These are phyloP conservation scores for Carex myosuroides DNA, from an alignment of 176 grass and related monocot genomes.

Conservation along the genomic window DNA sequence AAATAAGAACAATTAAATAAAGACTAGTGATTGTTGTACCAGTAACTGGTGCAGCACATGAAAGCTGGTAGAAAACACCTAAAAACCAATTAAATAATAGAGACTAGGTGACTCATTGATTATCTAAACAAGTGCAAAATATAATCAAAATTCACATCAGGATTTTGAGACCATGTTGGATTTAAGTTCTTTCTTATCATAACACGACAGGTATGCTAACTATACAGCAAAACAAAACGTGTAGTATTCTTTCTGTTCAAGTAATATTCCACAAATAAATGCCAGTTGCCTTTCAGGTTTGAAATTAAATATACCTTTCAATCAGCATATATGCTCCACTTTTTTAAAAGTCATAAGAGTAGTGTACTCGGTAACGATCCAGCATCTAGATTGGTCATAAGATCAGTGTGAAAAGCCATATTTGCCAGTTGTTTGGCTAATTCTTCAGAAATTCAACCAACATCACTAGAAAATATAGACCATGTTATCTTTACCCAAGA, in stretches of 20 bases:
- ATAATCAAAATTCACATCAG: neutral
- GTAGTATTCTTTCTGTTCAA: neutral
- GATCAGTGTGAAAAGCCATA: neutral
- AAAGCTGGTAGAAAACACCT: neutral
- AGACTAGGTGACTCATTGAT: neutral
- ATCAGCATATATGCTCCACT: neutral
- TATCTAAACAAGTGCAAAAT: neutral
- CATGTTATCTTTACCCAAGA: neutral
- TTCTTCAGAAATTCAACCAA: neutral
- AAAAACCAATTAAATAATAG: neutral
- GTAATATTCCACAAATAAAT: conserved; percentile 6
- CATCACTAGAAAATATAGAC: neutral
- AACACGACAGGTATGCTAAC: neutral
- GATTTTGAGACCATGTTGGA: neutral
- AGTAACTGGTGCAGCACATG: neutral
- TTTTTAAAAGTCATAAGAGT: neutral
- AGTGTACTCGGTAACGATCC: neutral
- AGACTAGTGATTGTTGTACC: neutral
- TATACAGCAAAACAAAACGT: neutral
- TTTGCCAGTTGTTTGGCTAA: neutral
- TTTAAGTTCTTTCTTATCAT: too few relatives aligned
- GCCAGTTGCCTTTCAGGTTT: neutral
- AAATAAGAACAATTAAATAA: neutral
- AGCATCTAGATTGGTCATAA: neutral
- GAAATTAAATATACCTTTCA: neutral